A percentile compares a stretch with the other conserved stretches of the same genome.
Evolutionary conservation across 2,329 filamentous ascomycete genomes (phyloP).

Genomic region (Trichoderma sp.): DNA sequence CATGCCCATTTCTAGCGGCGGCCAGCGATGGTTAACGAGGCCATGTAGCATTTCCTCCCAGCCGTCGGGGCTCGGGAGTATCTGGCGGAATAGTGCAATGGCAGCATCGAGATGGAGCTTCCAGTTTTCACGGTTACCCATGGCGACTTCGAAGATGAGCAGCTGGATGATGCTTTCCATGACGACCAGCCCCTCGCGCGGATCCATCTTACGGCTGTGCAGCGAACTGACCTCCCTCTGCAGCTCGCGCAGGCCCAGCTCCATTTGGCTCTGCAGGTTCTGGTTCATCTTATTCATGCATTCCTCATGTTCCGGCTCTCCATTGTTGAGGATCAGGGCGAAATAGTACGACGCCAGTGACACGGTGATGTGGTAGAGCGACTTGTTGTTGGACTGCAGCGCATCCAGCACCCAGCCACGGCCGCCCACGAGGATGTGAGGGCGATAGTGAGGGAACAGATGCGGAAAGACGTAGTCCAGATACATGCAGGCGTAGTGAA

Average conservation of each 20-base stretch:
- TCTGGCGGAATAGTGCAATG: slow-evolving; percentile 48
- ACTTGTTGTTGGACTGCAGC: slow-evolving; percentile 56
- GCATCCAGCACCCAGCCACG: slow-evolving; percentile 59
- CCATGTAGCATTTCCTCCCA: slow-evolving; percentile 39
- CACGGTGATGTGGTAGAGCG: slow-evolving; percentile 56
- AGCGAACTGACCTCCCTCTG: slow-evolving; percentile 42
- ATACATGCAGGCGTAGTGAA: slow-evolving; percentile 55
- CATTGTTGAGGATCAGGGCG: slow-evolving; percentile 42
- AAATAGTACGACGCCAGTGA: slow-evolving; percentile 59
- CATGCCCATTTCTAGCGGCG: slow-evolving; percentile 34
- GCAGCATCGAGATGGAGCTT: slow-evolving; percentile 51
- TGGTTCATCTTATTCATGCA: slow-evolving; percentile 38
- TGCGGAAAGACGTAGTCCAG: slow-evolving; percentile 62
- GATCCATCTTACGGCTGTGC: slow-evolving; percentile 31
- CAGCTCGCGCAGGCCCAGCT: slow-evolving; percentile 44
- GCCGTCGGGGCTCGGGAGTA: slow-evolving; percentile 37
- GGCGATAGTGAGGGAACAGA: slow-evolving; percentile 62
- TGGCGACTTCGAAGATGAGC: slow-evolving; percentile 51
- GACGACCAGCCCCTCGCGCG: slow-evolving; percentile 36
- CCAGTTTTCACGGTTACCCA: slow-evolving; percentile 47
- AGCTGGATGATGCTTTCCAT: slow-evolving; percentile 54
- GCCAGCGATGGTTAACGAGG: slow-evolving; percentile 35
- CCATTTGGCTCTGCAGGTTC: slow-evolving; percentile 45
- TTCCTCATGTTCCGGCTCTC: slow-evolving; percentile 33
- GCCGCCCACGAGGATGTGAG: slow-evolving; percentile 54